Evolutionary conservation across 495 filamentous ascomycete genomes (phyloP).

Genomic region (Thozetella sp.): DNA sequence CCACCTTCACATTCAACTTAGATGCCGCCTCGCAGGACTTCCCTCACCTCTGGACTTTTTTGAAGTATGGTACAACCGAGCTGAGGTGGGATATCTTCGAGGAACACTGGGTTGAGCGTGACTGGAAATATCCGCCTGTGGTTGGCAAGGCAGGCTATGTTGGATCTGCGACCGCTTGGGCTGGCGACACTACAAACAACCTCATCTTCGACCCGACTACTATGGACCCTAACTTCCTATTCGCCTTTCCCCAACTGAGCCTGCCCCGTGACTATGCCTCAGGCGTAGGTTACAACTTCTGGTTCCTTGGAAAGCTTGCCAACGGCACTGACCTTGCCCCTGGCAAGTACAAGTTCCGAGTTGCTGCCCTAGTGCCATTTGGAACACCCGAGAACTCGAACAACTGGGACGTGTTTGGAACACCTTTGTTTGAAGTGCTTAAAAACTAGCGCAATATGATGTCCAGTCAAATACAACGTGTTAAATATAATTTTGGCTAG

Average conservation of each 20-base stretch:
- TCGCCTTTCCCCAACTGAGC: slow-evolving; percentile 25
- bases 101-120: slow-evolving; percentile 19
- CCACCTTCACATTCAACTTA: slow-evolving; percentile 27
- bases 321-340: slow-evolving; percentile 31
- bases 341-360: slow-evolving; percentile 35
- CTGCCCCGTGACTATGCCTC: slow-evolving; percentile 17
- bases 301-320: slow-evolving; percentile 38
- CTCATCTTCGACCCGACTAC: slow-evolving; percentile 14
- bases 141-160: slow-evolving; percentile 29
- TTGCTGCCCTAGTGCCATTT: slow-evolving; percentile 23
- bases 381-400: slow-evolving; percentile 22
- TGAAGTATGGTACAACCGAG: slow-evolving; percentile 26
- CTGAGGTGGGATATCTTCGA: slow-evolving; percentile 31
- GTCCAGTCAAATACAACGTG: too few relatives aligned
- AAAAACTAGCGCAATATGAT: too few relatives aligned
- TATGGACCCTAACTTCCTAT: slow-evolving; percentile 15
- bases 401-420: slow-evolving; percentile 22
- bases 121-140: slow-evolving; percentile 35
- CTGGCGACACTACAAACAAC: slow-evolving; percentile 4
- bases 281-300: slow-evolving; percentile 44
- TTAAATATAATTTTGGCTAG: too few relatives aligned
- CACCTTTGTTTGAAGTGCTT: slow-evolving; percentile 16
- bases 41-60: slow-evolving; percentile 18
- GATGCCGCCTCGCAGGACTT: slow-evolving; percentile 11
- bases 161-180: slow-evolving; percentile 27